Conservation (phyloP, 805 yeast species). For the Blastobotrys chiropterorum region DNA sequence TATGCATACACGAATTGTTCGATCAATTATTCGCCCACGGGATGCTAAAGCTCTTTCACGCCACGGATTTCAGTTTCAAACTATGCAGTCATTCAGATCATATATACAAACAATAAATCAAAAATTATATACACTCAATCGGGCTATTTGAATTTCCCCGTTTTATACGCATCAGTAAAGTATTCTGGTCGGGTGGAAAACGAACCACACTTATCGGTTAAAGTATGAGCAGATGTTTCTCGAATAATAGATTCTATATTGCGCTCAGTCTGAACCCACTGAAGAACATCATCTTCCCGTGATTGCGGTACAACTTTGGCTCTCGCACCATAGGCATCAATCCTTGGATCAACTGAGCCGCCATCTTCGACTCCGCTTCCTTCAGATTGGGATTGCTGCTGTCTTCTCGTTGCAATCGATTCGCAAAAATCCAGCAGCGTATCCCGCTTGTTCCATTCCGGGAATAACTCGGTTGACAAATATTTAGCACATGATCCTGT, state of each 20-base stretch:
- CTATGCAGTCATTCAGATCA: background rate
- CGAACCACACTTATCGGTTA: conserved; percentile 19
- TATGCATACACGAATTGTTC: no score
- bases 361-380: background rate
- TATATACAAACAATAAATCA: background rate
- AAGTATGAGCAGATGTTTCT: conserved; percentile 11
- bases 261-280: conserved; percentile 18
- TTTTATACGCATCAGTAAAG: conserved; percentile 15
- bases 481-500: conserved; percentile 19
- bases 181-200: conserved; percentile 15
- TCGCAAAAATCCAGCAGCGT: conserved; percentile 14
- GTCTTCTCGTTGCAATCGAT: conserved; percentile 8
- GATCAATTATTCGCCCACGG: no score
- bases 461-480: conserved; percentile 16
- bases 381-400: background rate
- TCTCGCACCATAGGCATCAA: conserved; percentile 23
- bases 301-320: conserved; percentile 9
- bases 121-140: background rate
- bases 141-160: background rate
- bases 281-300: conserved; percentile 11
- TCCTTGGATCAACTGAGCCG: conserved; percentile 14
- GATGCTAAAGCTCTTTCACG: no score
- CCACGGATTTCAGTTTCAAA: background rate
- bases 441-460: conserved; percentile 21
- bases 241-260: conserved; percentile 18